Percentiles rank a stretch among this genome's conserved stretches.
These are phyloP conservation scores for Melampsora abietis-canadensis DNA, from an alignment of 1,284 basidiomycete species.

Conservation along the genomic window DNA sequence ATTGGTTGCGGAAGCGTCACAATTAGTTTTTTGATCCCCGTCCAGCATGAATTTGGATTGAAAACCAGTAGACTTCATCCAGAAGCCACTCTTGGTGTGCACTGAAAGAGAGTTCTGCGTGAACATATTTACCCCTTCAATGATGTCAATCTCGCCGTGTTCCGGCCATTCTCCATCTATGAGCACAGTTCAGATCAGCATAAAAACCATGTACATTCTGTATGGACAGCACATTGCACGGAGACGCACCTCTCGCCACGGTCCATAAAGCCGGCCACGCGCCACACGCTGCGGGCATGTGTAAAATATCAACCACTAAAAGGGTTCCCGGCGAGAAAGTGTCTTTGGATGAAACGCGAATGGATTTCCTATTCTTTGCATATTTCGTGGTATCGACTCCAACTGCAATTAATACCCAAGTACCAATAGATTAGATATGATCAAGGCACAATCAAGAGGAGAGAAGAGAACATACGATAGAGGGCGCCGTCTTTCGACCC, in stretches of 20 bases:
- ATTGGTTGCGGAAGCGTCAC: neutral
- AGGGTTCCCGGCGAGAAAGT: neutral
- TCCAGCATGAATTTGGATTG: neutral
- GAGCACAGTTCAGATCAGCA: neutral
- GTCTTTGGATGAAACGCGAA: constrained; percentile 1
- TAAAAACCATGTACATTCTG: neutral
- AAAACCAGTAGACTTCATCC: constrained; percentile 4
- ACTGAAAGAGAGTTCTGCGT: neutral
- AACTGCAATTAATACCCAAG: neutral
- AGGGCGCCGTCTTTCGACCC: neutral
- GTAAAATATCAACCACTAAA: neutral
- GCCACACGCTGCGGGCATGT: constrained; percentile 72
- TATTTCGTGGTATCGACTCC: constrained; percentile 1
- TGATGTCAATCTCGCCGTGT: constrained; percentile 68
- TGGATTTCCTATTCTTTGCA: neutral
- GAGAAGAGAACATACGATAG: neutral
- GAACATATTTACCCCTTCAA: constrained; percentile 65
- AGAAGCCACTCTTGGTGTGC: neutral
- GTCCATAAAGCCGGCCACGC: constrained; percentile 74
- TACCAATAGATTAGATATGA: neutral
- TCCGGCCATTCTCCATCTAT: constrained; percentile 66
- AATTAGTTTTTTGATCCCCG: neutral
- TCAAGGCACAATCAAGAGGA: neutral
- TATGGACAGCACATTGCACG: too few relatives aligned
- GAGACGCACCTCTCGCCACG: constrained; percentile 46